A percentile compares a stretch with the other conserved stretches of the same genome.
These are phyloP conservation scores for Chytriomyces sp. DNA, from an alignment of 192 early-diverging fungal species.

Conservation along the genomic window DNA sequence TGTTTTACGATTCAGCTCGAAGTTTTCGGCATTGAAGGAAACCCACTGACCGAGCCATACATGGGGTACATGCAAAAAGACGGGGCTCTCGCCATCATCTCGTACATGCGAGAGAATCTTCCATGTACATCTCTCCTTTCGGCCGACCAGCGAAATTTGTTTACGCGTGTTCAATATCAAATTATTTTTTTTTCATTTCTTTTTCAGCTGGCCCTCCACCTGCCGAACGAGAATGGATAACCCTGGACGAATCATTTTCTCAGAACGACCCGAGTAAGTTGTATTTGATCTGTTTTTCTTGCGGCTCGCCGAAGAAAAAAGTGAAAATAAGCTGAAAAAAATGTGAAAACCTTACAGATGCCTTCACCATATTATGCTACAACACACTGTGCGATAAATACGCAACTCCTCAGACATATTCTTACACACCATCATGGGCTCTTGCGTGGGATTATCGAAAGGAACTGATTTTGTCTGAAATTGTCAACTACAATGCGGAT, in stretches of 20 bases:
- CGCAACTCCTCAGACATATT: conserved; percentile 84
- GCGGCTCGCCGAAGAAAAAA: not conserved
- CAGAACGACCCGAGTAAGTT: conserved; percentile 38
- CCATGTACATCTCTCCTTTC: conserved; percentile 88
- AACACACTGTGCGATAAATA: conserved; percentile 92
- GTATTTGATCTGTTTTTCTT: not conserved
- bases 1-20: conserved; percentile 87
- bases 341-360: conserved; percentile 56
- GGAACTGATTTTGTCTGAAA: conserved; percentile 84
- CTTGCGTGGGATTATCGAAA: conserved; percentile 92
- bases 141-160: conserved; percentile 82
- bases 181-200: not conserved
- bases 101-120: conserved; percentile 86
- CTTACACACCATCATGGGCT: conserved; percentile 95
- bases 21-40: conserved; percentile 91
- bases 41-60: conserved; percentile 85
- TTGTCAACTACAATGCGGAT: conserved; percentile 85
- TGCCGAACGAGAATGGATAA: conserved; percentile 88
- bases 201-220: conserved; percentile 74
- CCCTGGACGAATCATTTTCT: conserved; percentile 71
- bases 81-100: conserved; percentile 73
- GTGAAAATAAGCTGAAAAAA: too few species aligned
- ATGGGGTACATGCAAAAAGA: conserved; percentile 83
- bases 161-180: conserved; percentile 67
- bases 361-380: conserved; percentile 89